These are phyloP conservation scores for Candida succiphila DNA, from an alignment of 805 yeast genomes.

Conservation along the genomic window DNA sequence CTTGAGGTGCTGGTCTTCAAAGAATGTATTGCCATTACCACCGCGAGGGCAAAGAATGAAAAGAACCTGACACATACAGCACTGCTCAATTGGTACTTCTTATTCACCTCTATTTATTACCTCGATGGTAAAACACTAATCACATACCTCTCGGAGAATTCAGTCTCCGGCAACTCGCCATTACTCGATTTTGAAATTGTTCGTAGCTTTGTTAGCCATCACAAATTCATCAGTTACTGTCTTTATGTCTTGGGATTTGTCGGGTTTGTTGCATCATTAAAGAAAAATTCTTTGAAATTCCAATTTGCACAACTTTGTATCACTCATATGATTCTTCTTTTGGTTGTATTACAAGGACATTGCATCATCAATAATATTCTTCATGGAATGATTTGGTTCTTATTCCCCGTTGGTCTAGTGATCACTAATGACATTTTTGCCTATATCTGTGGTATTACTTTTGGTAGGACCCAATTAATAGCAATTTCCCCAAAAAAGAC, in stretches of 20 bases:
- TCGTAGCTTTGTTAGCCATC: conserved; percentile 39
- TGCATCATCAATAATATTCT: conserved; percentile 82
- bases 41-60: conserved; percentile 70
- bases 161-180: conserved; percentile 4
- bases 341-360: conserved; percentile 92
- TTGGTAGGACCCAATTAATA: conserved; percentile 87
- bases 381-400: conserved; percentile 89
- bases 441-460: conserved; percentile 91
- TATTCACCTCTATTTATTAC: conserved; percentile 79
- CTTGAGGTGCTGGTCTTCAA: conserved; percentile 80
- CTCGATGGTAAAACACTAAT: conserved; percentile 80
- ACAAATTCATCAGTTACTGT: conserved; percentile 75
- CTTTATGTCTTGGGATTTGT: conserved; percentile 82
- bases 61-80: conserved; percentile 76
- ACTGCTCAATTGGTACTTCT: conserved; percentile 86
- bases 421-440: conserved; percentile 95
- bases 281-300: conserved; percentile 81
- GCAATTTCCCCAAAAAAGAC: conserved; percentile 96
- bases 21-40: conserved; percentile 80
- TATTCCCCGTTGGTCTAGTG: conserved; percentile 85
- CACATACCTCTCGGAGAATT: conserved; percentile 40
- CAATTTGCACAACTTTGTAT: conserved; percentile 91
- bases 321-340: conserved; percentile 85
- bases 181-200: conserved; percentile 17
- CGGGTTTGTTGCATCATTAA: conserved; percentile 78